These are phyloP conservation scores for Clavariopsis aquatica DNA, from an alignment of 495 filamentous ascomycete species.

Conservation along the genomic window DNA sequence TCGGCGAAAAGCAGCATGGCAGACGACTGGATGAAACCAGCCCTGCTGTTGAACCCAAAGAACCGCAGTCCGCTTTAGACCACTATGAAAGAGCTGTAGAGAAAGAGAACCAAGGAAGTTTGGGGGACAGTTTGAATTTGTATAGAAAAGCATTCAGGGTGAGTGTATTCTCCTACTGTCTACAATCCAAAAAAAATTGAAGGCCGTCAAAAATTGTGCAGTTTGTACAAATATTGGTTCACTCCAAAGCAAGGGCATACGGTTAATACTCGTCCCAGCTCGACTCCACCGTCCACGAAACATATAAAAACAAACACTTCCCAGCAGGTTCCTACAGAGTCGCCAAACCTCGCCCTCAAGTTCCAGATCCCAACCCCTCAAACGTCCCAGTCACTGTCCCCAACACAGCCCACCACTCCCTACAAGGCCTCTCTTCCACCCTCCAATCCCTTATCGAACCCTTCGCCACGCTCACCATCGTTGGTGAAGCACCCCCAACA, in stretches of 20 bases:
- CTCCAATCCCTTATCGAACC: conserved; percentile 70
- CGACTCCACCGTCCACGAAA: conserved; percentile 78
- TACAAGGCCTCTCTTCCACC: conserved; percentile 56
- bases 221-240: too few relatives aligned
- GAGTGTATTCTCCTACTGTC: conserved; percentile 20
- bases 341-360: conserved; percentile 51
- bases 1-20: conserved; percentile 49
- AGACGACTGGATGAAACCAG: conserved; percentile 49
- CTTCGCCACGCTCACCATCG: conserved; percentile 69
- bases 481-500: conserved; percentile 55
- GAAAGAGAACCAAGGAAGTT: conserved; percentile 75
- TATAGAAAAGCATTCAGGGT: conserved; percentile 90
- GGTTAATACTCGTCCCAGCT: conserved; percentile 54
- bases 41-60: conserved; percentile 39
- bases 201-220: too few relatives aligned
- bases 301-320: conserved; percentile 90
- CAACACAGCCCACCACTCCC: conserved; percentile 58
- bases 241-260: too few relatives aligned
- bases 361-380: conserved; percentile 53
- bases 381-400: conserved; percentile 56
- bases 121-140: conserved; percentile 85
- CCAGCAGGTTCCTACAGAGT: conserved; percentile 59
- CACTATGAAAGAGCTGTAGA: conserved; percentile 93
- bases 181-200: not conserved
- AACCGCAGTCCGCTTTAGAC: conserved; percentile 79